Base-by-base conservation (phyloP, 192 early-diverging fungal genomes). In the Umbelopsis isabellina region DNA sequence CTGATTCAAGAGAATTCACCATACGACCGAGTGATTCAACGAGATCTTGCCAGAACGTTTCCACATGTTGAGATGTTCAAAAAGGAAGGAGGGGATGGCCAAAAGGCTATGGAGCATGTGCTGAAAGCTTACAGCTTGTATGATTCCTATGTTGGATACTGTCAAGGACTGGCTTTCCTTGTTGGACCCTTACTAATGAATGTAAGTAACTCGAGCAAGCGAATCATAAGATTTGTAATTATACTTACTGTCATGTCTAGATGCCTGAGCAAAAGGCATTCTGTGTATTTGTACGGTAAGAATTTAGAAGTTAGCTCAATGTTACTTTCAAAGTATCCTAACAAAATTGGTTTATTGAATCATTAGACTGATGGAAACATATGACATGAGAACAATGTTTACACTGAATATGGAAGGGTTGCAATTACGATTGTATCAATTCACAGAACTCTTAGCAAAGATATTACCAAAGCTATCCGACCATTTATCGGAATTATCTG, bases 191-290 rank as follows among this genome's bases (percentile, higher is more conserved):
- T 99, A 66, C 79, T 99, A 37, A 85, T 98, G 87, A 95, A 92
- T 83, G 94, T 93, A 85, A 82, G 80, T 35, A 33, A 51, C 35
- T 16, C 58, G 8, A 45, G 46, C 21, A 3, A 52, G 12, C 18
- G 2, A 41, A 48, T 44, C 46, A 1, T 23, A 6, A n/a, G 37
- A 37, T 33, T 46, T 44, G 10, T 7, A 30, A 18, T 44, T 9
- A 58, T 20, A 53, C 6, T 45, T 25, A 22, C 41, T 52, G 46
- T 13, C 49, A 53, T 16, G 46, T 46, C 12, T 47, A 93, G 92
- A 97, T 99, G 97, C 88, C 86, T 33, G 96, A 98, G 70, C 89
- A 91, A 71, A 90, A 97, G 83, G 91, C 95, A 13, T 99, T 99
- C 75, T 95, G 94, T 75, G 91, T 93, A 30, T 91, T 97, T 70